Base-by-base conservation (phyloP, 345 rosid species). In the Pistacia vera region DNA sequence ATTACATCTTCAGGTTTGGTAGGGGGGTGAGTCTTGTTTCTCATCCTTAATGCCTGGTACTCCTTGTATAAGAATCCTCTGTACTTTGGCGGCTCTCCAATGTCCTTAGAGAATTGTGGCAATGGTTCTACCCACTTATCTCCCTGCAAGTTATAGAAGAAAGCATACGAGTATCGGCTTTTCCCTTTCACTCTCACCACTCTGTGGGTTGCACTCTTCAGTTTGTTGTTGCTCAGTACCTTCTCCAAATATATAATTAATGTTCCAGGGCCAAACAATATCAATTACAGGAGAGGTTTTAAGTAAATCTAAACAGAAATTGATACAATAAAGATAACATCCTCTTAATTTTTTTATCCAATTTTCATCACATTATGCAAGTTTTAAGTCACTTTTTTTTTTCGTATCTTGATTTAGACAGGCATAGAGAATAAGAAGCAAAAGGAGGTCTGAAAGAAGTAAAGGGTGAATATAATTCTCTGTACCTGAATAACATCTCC, bases 71-170 rank as follows among this genome's bases (percentile, higher is more conserved):
- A 5, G 56, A 88, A 88, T 28, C 85, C 84, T 80, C 80, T 76
- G 72, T 88, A 88, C 69, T 78, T 82, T 0, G 90, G 84, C 12
- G 66, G 18, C 77, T 86, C 83, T 10, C 87, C 93, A 41, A 88
- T 82, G 52, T 86, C 86, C 74, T 11, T 3, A 3, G 84, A 81
- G 78, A 88, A 85, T 64, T 81, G 65, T 2, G 87, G 83, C 83
- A 85, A 69, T 71, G 93, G 90, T 38, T 90, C 82, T 30, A 88
- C 84, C 90, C 89, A 80, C 16, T 88, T 88, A 10, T 84, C 89
- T 8, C 88, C 88, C 0, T 85, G 80, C 83, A 85, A 66, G 73
- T 81, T 85, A 56, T 84, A 80, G 80, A 86, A 88, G 88, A 86
- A 86, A 14, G 84, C 88, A 65, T 78, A 84, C 13, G 92, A 88